Evolutionary conservation across 169 alveolate genomes (phyloP).

Genomic region (Plasmodium falciparum): DNA sequence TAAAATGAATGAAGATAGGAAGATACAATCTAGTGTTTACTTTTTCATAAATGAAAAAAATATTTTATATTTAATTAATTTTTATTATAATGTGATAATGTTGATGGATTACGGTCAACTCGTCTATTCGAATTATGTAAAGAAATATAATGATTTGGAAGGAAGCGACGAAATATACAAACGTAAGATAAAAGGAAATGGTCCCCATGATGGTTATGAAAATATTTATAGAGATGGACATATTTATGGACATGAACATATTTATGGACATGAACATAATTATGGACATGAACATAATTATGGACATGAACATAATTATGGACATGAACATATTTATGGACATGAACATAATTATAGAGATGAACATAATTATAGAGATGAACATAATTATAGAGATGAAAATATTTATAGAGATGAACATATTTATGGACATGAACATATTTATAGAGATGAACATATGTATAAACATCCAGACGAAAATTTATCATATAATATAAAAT

Average conservation of each 20-base stretch:
- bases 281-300: no score
- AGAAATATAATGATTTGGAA: background rate
- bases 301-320: background rate
- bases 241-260: background rate
- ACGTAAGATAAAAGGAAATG: background rate
- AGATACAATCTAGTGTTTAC: constrained; percentile 8
- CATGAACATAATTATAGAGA: background rate
- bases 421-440: background rate
- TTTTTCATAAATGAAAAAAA: constrained; percentile 9
- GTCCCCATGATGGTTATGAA: background rate
- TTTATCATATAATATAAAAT: no score
- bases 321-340: background rate
- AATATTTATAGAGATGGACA: background rate
- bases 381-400: background rate
- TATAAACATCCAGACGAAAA: background rate
- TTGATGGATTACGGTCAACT: background rate
- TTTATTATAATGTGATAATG: background rate
- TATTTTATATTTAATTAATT: background rate
- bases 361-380: background rate
- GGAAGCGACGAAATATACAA: background rate
- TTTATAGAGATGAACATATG: background rate
- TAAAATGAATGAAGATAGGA: background rate
- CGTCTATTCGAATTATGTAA: no score
- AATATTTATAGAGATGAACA: background rate
- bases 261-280: no score